Evolutionary conservation across 768 basidiomycete species (phyloP).

Genomic region (Podaxis carcinomalis): DNA sequence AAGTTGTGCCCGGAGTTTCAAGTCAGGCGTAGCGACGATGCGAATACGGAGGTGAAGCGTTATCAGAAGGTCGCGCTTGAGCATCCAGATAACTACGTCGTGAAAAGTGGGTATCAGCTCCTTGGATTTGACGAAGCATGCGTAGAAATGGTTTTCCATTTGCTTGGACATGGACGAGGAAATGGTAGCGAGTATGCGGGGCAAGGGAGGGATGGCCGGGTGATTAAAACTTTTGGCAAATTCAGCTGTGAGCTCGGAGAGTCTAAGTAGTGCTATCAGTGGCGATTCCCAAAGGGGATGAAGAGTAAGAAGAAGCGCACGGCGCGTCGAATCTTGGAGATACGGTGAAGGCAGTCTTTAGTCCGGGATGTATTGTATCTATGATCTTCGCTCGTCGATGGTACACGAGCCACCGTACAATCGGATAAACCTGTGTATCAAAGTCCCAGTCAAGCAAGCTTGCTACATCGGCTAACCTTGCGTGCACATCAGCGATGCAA

Average conservation of each 20-base stretch:
- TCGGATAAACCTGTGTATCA: constrained; percentile 78
- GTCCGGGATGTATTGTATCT: constrained; percentile 71
- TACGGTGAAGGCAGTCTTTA: constrained; percentile 81
- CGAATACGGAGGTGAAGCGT: constrained; percentile 85
- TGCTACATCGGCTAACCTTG: constrained; percentile 75
- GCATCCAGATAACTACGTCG: constrained; percentile 87
- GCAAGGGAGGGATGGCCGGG: constrained; percentile 62
- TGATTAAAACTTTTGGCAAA: constrained; percentile 62
- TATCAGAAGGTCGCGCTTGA: constrained; percentile 80
- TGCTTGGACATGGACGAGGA: constrained; percentile 65
- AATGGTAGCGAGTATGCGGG: constrained; percentile 69
- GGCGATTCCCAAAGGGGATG: not conserved
- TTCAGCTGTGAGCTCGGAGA: constrained; percentile 49
- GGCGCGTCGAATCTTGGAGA: constrained; percentile 58
- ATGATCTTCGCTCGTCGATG: constrained; percentile 88
- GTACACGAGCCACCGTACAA: constrained; percentile 90
- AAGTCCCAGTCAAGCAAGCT: constrained; percentile 80
- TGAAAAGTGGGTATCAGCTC: constrained; percentile 68
- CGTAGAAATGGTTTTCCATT: constrained; percentile 72
- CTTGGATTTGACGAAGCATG: constrained; percentile 67
- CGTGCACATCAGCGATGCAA: constrained; percentile 1
- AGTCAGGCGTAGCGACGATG: constrained; percentile 68
- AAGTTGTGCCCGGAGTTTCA: constrained; percentile 68
- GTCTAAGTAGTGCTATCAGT: constrained; percentile 25
- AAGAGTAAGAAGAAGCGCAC: constrained; percentile 37